A percentile compares a stretch with the other conserved stretches of the same genome.
These are phyloP conservation scores for Ormosia emarginata DNA, from an alignment of 306 rosid species.

Conservation along the genomic window DNA sequence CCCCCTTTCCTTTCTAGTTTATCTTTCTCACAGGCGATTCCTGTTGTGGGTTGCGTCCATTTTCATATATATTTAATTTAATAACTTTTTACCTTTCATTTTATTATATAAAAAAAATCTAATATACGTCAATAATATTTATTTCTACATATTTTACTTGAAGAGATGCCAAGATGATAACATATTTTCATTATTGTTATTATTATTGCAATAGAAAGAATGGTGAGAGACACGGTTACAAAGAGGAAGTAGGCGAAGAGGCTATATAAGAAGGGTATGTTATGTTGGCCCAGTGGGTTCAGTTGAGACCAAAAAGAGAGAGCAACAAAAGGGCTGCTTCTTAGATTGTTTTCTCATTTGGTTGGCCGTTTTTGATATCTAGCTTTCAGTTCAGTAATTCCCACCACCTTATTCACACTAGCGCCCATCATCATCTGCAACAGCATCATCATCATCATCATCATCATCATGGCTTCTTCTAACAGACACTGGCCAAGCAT, in stretches of 20 bases:
- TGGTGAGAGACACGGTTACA: not conserved
- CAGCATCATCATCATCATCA: conserved; percentile 4
- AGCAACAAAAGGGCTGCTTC: conserved; percentile 40
- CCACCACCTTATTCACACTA: not conserved
- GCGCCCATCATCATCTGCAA: conserved; percentile 41
- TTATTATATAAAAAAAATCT: not conserved
- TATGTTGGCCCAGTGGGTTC: conserved; percentile 31
- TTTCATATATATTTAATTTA: conserved; percentile 8
- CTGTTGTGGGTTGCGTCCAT: conserved; percentile 50
- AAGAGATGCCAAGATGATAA: not conserved
- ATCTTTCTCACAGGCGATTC: conserved; percentile 71
- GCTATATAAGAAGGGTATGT: conserved; percentile 67
- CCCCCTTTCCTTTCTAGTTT: conserved; percentile 49
- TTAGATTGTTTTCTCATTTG: conserved; percentile 22
- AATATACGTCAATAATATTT: not conserved
- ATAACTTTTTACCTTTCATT: not conserved
- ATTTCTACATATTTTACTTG: not conserved
- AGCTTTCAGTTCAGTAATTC: conserved; percentile 26
- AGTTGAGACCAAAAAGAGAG: conserved; percentile 37
- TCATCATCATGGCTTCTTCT: conserved; percentile 83
- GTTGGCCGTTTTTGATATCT: conserved; percentile 35
- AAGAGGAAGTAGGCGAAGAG: conserved; percentile 52
- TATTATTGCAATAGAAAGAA: conserved; percentile 10
- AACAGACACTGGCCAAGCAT: conserved; percentile 99
- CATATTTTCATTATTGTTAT: not conserved